Conservation (phyloP, 306 rosid species). For the Rosa persica region DNA sequence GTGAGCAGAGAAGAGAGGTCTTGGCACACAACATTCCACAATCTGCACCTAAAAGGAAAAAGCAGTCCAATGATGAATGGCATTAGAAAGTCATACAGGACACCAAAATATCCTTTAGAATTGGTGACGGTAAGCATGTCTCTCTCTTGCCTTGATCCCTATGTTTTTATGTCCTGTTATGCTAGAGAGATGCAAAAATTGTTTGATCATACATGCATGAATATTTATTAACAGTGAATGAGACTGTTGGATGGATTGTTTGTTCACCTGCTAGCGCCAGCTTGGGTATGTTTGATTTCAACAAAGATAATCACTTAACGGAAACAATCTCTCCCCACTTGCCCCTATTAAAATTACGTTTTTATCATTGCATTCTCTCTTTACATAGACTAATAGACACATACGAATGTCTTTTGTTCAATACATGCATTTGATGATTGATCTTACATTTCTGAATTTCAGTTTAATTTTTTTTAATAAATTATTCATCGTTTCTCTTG, state of each 20-base stretch:
- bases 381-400: not conserved
- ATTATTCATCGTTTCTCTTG: not conserved
- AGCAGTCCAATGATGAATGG: conserved; percentile 47
- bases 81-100: conserved; percentile 38
- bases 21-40: conserved; percentile 82
- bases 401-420: not conserved
- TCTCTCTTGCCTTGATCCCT: not conserved
- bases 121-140: conserved; percentile 59
- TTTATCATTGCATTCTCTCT: not conserved
- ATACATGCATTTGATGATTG: not conserved
- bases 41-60: conserved; percentile 67
- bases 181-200: not conserved
- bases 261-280: not conserved
- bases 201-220: not conserved
- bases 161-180: not conserved
- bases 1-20: conserved; percentile 76
- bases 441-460: not conserved
- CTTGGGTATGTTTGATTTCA: not conserved
- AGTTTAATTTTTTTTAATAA: not conserved
- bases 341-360: not conserved
- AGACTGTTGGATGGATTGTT: not conserved
- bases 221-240: not conserved
- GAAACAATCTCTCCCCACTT: not conserved
- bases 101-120: conserved; percentile 59
- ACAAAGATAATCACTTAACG: not conserved